Evolutionary conservation across 2,329 filamentous ascomycete genomes (phyloP).

Genomic region (Aschersonia sp.): DNA sequence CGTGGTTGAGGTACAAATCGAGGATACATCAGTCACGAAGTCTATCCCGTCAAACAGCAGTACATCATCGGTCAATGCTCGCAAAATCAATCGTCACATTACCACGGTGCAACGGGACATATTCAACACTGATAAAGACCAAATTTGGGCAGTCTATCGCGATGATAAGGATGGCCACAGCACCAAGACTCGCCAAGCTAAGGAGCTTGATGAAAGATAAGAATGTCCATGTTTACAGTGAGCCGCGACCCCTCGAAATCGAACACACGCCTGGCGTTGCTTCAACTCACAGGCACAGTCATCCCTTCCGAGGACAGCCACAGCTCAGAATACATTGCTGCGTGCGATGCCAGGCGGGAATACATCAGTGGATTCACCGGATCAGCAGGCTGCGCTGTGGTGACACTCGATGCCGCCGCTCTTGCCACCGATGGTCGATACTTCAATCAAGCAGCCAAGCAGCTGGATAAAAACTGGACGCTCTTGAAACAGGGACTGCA

Average conservation of each 20-base stretch:
- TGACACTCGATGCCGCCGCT: slow-evolving; percentile 75
- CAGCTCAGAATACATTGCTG: slow-evolving; percentile 93
- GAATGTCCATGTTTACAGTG: slow-evolving; percentile 87
- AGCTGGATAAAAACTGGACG: slow-evolving; percentile 83
- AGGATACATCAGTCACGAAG: neutral
- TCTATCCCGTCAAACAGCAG: neutral
- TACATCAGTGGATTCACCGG: slow-evolving; percentile 92
- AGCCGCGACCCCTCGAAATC: slow-evolving; percentile 8
- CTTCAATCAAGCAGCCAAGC: slow-evolving; percentile 88
- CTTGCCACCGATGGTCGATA: slow-evolving; percentile 92
- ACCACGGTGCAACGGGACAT: neutral
- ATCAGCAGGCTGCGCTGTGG: slow-evolving; percentile 82
- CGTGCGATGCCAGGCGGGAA: slow-evolving; percentile 81
- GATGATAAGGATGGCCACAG: slow-evolving; percentile 32
- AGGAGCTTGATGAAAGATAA: slow-evolving; percentile 76
- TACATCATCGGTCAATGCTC: neutral
- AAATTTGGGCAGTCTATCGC: neutral
- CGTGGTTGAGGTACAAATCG: neutral
- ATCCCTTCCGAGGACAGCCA: slow-evolving; percentile 95
- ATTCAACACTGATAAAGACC: neutral
- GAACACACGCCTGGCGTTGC: neutral
- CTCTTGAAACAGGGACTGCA: slow-evolving; percentile 86
- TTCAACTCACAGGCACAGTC: slow-evolving; percentile 37
- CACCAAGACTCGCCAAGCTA: slow-evolving; percentile 61
- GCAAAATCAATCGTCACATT: neutral